Evolutionary conservation across 352 stramenopile genomes (phyloP), one percentile per base, ranked within the genome.

Genomic region (Phytophthora hybrid): DNA sequence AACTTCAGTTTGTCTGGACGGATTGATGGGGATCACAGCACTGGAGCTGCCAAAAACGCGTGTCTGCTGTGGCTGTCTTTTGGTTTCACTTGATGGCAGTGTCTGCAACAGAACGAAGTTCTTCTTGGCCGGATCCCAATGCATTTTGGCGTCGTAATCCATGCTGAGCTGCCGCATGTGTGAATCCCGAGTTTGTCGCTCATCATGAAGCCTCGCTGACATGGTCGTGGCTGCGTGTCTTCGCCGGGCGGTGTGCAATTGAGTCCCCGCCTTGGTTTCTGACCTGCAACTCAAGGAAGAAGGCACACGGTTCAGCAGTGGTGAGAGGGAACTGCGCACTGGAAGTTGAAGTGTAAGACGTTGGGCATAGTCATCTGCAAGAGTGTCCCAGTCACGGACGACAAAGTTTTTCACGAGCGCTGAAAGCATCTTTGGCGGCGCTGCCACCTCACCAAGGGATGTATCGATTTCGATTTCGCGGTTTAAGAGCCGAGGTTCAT

Each of bases 351-450:
- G 56, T 23, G 64, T 72, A 18, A 88, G 51, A 14, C 76, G 76
- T 13, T 83, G 76, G 1, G 72, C 65, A 46, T 85, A 88, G 41
- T 81, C 70, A 18, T 71, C 54, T 63, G 63, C 65, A 18, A 88
- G 70, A 5, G 73, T 79, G 29, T 88, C 69, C 60, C 76, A 80
- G 60, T 85, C 61, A 16, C 75, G 72, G 59, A 88, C 78, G 19
- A 88, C 58, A 32, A 88, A 88, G 34, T 85, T 88, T 19, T 76
- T 83, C 13, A 75, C 76, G 53, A 79, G 74, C 1, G 71, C 77
- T 47, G 80, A 88, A 8, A 88, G 78, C 80, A 88, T 82, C 37
- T 76, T 82, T 18, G 80, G 80, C 3, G 80, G 78, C 4, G 18
- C 41, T 7, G 71, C 69, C 19, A 81, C 72, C 23, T 76, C 69